Evolutionary conservation across 257 asterid species (phyloP).

Genomic region (Parsonsia alboflavescens): DNA sequence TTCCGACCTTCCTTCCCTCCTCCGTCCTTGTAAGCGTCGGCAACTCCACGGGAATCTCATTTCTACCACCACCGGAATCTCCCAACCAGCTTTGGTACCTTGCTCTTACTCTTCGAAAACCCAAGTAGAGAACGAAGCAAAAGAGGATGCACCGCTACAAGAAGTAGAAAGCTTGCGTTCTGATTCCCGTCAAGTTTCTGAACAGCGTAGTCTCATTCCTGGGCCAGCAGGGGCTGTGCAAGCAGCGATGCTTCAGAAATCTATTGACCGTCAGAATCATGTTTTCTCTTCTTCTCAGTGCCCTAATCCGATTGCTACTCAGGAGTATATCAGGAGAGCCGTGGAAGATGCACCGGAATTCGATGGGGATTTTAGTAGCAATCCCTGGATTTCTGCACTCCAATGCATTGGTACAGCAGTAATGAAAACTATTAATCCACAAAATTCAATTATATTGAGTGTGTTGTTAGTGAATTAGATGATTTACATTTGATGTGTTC

Average conservation of each 20-base stretch:
- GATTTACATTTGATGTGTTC: slow-evolving; percentile 1
- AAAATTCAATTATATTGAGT: background rate
- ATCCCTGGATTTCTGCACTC: slow-evolving; percentile 73
- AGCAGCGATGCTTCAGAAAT: slow-evolving; percentile 55
- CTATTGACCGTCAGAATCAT: slow-evolving; percentile 33
- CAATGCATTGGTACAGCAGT: slow-evolving; percentile 46
- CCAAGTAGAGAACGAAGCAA: slow-evolving; percentile 12
- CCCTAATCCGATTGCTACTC: slow-evolving; percentile 41
- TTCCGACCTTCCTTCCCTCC: slow-evolving; percentile 82
- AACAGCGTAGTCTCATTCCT: slow-evolving; percentile 41
- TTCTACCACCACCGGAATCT: slow-evolving; percentile 17
- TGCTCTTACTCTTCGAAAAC: slow-evolving; percentile 19
- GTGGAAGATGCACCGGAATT: slow-evolving; percentile 59
- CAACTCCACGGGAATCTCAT: slow-evolving; percentile 17
- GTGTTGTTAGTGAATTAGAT: background rate
- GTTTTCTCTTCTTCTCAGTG: slow-evolving; percentile 14
- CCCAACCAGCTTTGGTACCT: slow-evolving; percentile 20
- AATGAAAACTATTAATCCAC: background rate
- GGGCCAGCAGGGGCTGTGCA: slow-evolving; percentile 90
- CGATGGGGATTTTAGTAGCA: slow-evolving; percentile 59
- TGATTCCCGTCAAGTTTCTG: slow-evolving; percentile 19
- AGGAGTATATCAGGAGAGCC: slow-evolving; percentile 70
- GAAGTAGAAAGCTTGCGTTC: background rate
- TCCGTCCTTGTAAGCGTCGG: slow-evolving; percentile 75
- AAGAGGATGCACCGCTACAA: background rate